phyloP scores from a whole-genome alignment of 179 eudicot species.

The Silene coronaria region DNA sequence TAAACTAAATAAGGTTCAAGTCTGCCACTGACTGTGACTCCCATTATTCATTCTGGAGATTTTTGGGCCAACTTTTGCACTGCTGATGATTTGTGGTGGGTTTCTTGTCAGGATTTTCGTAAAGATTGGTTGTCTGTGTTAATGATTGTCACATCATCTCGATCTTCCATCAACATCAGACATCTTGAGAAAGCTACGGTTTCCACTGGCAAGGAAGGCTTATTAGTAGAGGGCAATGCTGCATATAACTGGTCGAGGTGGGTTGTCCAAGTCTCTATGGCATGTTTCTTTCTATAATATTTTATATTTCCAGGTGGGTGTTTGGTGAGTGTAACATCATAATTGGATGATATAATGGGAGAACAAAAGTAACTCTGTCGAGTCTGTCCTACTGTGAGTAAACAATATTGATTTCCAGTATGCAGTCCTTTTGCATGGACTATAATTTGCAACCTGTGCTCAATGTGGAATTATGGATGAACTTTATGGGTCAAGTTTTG shows the following conservation, averaged over 20 bases:
- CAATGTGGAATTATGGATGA: not conserved
- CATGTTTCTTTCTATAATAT: not conserved
- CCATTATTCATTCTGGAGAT: slow-evolving; percentile 1
- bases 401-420: not conserved
- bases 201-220: slow-evolving; percentile 96
- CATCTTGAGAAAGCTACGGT: slow-evolving; percentile 99
- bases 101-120: slow-evolving; percentile 69
- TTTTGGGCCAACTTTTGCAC: slow-evolving; percentile 7
- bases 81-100: slow-evolving; percentile 14
- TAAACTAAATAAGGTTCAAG: not conserved
- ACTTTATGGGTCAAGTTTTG: too few species aligned
- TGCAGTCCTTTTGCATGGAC: not conserved
- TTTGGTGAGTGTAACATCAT: not conserved
- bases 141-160: slow-evolving; percentile 95
- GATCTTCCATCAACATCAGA: slow-evolving; percentile 90
- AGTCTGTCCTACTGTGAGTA: not conserved
- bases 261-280: slow-evolving; percentile 8
- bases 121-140: slow-evolving; percentile 90
- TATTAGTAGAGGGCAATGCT: slow-evolving; percentile 92
- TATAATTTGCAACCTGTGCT: not conserved
- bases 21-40: not conserved
- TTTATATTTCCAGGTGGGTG: not conserved
- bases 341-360: not conserved
- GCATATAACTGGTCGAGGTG: slow-evolving; percentile 96
- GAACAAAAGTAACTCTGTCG: not conserved